Conservation (phyloP, 2,329 filamentous ascomycete species). For the Gaeumannomyces sp. region DNA sequence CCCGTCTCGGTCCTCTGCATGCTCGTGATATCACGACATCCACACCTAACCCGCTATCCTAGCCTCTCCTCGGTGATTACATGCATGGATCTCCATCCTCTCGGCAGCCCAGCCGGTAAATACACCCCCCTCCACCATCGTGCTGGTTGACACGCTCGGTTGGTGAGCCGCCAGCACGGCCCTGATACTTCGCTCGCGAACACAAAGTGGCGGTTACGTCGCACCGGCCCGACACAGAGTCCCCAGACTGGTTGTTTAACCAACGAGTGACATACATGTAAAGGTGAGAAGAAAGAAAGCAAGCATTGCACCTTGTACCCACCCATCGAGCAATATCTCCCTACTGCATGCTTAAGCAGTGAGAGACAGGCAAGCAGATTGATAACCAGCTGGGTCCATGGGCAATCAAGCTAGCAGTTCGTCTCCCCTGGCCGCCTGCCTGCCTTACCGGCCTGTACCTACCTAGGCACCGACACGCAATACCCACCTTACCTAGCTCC, state of each 20-base stretch:
- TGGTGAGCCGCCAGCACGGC: not conserved
- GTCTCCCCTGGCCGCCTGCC: not conserved
- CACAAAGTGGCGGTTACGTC: too few relatives aligned
- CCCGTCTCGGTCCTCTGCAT: constrained; percentile 4
- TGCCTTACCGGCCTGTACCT: not conserved
- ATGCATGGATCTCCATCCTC: not conserved
- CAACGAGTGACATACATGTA: not conserved
- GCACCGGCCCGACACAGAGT: too few relatives aligned
- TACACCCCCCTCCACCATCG: not conserved
- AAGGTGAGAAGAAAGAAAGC: not conserved
- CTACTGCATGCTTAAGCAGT: not conserved
- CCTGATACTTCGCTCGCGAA: not conserved
- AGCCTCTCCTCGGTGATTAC: not conserved
- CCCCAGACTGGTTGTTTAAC: too few relatives aligned
- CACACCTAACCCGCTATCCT: not conserved
- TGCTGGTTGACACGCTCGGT: not conserved
- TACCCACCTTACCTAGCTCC: not conserved
- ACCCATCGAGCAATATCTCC: not conserved
- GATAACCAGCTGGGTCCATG: not conserved
- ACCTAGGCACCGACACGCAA: not conserved
- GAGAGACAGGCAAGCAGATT: not conserved
- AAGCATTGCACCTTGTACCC: not conserved
- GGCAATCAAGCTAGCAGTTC: not conserved
- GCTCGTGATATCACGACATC: not conserved
- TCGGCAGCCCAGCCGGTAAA: not conserved